A percentile compares a stretch with the other conserved stretches of the same genome.
phyloP scores from a whole-genome alignment of 352 stramenopile genomes.

The Phytopythium boreale region DNA sequence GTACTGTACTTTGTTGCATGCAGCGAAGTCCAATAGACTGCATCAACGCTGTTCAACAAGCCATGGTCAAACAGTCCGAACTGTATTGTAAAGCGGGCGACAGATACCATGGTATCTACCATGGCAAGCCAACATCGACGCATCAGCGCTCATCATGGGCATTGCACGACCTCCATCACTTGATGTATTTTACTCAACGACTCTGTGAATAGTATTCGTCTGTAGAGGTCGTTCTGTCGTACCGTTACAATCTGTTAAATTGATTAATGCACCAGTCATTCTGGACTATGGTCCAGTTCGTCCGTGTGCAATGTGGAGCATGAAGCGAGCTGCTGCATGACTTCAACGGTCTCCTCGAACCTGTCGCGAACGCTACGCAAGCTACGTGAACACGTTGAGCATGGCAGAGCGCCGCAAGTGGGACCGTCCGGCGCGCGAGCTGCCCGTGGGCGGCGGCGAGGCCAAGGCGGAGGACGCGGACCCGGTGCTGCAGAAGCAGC shows the following conservation, averaged over 20 bases:
- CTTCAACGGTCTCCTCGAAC: neutral
- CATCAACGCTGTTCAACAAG: no score
- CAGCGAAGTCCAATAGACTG: no score
- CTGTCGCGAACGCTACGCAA: neutral
- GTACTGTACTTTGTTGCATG: no score
- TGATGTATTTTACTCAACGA: no score
- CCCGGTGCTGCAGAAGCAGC: slow-evolving; percentile 68
- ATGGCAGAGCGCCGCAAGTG: slow-evolving; percentile 35
- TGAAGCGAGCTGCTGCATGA: neutral
- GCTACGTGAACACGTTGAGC: neutral
- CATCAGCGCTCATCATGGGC: no score
- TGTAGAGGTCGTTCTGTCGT: neutral
- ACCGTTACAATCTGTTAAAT: neutral
- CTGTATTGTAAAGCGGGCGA: no score
- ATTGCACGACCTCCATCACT: no score
- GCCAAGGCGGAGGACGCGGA: slow-evolving; percentile 22
- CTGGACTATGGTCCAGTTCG: neutral
- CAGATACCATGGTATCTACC: no score
- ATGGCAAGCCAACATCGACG: no score
- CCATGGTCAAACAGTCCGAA: no score
- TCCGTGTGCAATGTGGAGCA: neutral
- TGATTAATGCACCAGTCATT: neutral
- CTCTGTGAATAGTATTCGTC: neutral
- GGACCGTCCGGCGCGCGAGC: slow-evolving; percentile 17
- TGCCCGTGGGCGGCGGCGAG: slow-evolving; percentile 4